These are phyloP conservation scores for Trichosporon ovoides DNA, from an alignment of 1,284 basidiomycete genomes.

Conservation along the genomic window DNA sequence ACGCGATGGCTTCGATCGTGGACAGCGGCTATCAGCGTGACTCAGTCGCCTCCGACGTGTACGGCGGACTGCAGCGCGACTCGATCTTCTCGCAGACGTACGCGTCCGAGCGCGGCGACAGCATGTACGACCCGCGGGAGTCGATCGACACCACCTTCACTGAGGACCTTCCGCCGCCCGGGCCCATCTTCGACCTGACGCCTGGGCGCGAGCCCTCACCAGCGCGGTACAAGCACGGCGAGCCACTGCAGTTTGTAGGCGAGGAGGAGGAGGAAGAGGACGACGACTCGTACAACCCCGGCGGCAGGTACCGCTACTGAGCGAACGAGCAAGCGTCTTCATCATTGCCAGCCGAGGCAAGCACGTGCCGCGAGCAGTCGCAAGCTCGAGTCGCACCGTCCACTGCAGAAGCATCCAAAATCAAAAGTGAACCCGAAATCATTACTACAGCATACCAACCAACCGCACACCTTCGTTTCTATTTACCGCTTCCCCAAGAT, in stretches of 20 bases:
- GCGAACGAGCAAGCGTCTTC: too few species aligned
- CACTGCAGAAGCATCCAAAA: too few species aligned
- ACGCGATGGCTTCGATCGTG: conserved; percentile 21
- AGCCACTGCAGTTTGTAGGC: conserved; percentile 61
- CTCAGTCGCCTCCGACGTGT: conserved; percentile 6
- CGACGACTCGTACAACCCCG: too few species aligned
- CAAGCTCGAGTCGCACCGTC: too few species aligned
- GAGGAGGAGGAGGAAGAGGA: conserved; percentile 7
- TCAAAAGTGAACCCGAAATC: too few species aligned
- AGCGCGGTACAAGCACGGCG: conserved; percentile 73
- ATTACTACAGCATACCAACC: too few species aligned
- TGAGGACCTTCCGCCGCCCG: conserved; percentile 27
- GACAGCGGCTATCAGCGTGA: conserved; percentile 15
- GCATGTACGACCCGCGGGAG: conserved; percentile 10
- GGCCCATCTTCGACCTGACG: conserved; percentile 50
- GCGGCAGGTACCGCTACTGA: background rate
- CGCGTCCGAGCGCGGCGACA: conserved; percentile 16
- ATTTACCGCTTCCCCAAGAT: background rate
- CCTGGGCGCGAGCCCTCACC: conserved; percentile 59
- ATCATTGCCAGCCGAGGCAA: too few species aligned
- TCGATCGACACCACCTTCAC: background rate
- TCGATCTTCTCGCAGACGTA: conserved; percentile 17
- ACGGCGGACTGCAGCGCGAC: conserved; percentile 16
- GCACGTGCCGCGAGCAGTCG: too few species aligned
- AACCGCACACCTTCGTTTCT: background rate